These are phyloP conservation scores for Coemansia sp. DNA, from an alignment of 192 early-diverging fungal species.

Conservation along the genomic window DNA sequence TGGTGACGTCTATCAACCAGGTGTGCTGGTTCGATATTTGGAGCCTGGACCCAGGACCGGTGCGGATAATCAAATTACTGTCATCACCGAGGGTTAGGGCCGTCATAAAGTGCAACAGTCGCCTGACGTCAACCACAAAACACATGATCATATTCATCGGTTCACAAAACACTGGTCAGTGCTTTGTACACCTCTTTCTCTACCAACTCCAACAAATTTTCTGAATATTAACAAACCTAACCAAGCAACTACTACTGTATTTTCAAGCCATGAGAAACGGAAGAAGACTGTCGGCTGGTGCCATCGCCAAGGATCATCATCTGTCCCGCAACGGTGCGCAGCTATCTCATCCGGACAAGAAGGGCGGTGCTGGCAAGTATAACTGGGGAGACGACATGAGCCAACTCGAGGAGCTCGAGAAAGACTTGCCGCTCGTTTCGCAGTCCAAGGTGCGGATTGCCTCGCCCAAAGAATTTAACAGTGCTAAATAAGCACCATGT, in stretches of 20 bases:
- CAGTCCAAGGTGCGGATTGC: constrained; percentile 4
- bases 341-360: constrained; percentile 4
- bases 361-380: constrained; percentile 7
- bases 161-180: too few relatives aligned
- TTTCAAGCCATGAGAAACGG: background rate
- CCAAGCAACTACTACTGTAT: background rate
- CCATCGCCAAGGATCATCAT: constrained; percentile 3
- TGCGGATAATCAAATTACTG: too few relatives aligned
- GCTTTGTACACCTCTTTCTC: background rate
- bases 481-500: background rate
- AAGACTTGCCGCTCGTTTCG: background rate
- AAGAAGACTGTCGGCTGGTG: constrained; percentile 7
- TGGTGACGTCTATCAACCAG: too few relatives aligned
- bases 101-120: too few relatives aligned
- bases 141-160: too few relatives aligned
- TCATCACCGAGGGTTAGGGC: too few relatives aligned
- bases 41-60: too few relatives aligned
- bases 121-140: too few relatives aligned
- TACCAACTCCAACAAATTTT: background rate
- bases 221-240: background rate
- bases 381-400: constrained; percentile 3
- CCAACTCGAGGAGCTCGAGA: background rate
- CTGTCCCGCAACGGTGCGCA: constrained; percentile 3
- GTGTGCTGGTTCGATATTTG: too few relatives aligned
- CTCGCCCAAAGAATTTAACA: constrained; percentile 3